A percentile compares a stretch with the other conserved stretches of the same genome.
phyloP scores from a whole-genome alignment of 352 stramenopile genomes.

The Pythium utonaiense region DNA sequence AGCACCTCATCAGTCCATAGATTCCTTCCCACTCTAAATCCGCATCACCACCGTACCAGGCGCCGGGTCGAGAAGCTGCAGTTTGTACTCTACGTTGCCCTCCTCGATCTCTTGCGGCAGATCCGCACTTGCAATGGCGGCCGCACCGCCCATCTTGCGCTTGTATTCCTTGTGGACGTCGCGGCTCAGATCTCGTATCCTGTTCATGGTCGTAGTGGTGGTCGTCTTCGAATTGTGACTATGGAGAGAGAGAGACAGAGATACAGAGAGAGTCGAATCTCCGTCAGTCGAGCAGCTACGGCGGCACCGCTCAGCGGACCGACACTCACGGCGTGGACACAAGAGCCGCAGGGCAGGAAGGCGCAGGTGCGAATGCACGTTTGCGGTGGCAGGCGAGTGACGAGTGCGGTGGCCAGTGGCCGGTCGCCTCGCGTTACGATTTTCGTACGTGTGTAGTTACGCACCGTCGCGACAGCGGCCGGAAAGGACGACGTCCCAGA shows the following conservation, averaged over 20 bases:
- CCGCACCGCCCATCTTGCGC: constrained; percentile 4
- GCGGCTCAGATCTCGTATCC: constrained; percentile 28
- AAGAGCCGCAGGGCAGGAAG: background rate
- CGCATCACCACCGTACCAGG: constrained; percentile 26
- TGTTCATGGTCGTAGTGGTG: constrained; percentile 21
- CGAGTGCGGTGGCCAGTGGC: constrained; percentile 1
- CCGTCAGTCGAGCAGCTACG: background rate
- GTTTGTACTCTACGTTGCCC: constrained; percentile 91
- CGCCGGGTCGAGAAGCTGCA: constrained; percentile 72
- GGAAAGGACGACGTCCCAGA: too few species aligned
- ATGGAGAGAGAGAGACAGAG: too few species aligned
- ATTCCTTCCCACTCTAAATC: background rate
- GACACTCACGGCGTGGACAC: constrained; percentile 6
- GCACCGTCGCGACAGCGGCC: background rate
- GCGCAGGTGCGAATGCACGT: background rate
- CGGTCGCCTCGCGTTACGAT: background rate
- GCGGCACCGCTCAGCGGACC: background rate
- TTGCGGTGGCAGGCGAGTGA: background rate
- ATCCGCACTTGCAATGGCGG: constrained; percentile 1
- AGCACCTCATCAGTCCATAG: background rate
- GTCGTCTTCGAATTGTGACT: too few species aligned
- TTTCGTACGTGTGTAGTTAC: background rate
- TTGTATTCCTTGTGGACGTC: constrained; percentile 22
- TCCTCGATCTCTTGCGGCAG: constrained; percentile 84
- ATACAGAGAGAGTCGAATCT: constrained; percentile 9